Evolutionary conservation across 768 basidiomycete species (phyloP).

Genomic region (Serendipita sp.): DNA sequence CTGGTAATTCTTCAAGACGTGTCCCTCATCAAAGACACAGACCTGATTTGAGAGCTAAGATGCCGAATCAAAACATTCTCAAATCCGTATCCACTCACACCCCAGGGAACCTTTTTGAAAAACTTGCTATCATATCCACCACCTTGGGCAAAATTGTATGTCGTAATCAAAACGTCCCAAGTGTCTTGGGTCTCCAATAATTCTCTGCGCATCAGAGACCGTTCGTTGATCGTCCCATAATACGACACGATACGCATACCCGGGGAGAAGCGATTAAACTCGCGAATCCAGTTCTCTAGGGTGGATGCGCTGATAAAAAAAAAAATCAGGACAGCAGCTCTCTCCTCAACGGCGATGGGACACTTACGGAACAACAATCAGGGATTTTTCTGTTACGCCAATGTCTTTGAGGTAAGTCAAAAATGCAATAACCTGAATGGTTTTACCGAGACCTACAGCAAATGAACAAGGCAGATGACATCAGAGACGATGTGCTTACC

Average conservation of each 20-base stretch:
- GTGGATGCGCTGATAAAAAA: conserved; percentile 61
- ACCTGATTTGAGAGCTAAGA: conserved; percentile 34
- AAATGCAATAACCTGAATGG: conserved; percentile 96
- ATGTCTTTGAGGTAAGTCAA: conserved; percentile 75
- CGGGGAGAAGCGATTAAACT: conserved; percentile 85
- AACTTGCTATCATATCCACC: conserved; percentile 81
- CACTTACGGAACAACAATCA: conserved; percentile 88
- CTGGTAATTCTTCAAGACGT: conserved; percentile 92
- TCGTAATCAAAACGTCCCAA: conserved; percentile 91
- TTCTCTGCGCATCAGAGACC: conserved; percentile 53
- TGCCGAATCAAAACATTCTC: background rate
- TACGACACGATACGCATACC: conserved; percentile 76
- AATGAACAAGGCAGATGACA: background rate
- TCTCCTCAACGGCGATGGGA: background rate
- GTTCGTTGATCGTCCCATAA: conserved; percentile 84
- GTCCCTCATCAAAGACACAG: conserved; percentile 93
- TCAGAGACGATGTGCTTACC: conserved; percentile 35
- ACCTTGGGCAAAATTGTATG: conserved; percentile 87
- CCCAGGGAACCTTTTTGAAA: conserved; percentile 80
- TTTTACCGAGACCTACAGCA: conserved; percentile 80
- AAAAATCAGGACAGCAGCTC: conserved; percentile 6
- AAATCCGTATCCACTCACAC: conserved; percentile 39
- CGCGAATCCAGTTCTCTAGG: conserved; percentile 95
- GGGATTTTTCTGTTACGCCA: conserved; percentile 69
- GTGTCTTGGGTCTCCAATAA: conserved; percentile 52